Evolutionary conservation across 176 grass and related monocot species (phyloP).

Genomic region (Pontederia crassipes): DNA sequence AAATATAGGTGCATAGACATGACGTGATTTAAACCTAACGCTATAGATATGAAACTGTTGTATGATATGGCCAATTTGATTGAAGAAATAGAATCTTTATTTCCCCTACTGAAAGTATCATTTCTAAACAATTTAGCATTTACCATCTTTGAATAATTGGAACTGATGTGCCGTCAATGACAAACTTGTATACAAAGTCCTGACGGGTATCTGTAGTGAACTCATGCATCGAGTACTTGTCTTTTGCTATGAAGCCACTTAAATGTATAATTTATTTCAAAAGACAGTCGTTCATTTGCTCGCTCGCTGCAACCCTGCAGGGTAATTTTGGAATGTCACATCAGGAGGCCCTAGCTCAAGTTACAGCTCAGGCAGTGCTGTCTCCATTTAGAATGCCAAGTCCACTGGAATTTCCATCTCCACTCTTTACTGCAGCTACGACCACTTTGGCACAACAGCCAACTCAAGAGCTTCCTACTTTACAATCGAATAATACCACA

Average conservation of each 20-base stretch:
- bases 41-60: no score
- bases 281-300: neutral
- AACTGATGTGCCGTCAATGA: no score
- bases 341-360: conserved; percentile 90
- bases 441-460: conserved; percentile 22
- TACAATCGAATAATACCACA: conserved; percentile 23
- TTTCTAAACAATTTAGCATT: no score
- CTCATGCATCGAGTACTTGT: no score
- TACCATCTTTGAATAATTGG: no score
- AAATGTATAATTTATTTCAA: neutral
- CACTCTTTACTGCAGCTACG: conserved; percentile 24
- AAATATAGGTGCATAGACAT: no score
- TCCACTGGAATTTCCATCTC: conserved; percentile 35
- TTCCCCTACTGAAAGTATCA: no score
- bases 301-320: conserved; percentile 13
- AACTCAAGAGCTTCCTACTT: conserved; percentile 26
- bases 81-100: no score
- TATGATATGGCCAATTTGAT: no score
- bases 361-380: conserved; percentile 72
- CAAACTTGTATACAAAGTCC: neutral
- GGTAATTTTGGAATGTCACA: conserved; percentile 85
- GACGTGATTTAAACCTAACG: no score
- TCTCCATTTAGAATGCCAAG: conserved; percentile 48
- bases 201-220: no score
- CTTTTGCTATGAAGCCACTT: neutral